Base-by-base conservation (phyloP, 495 filamentous ascomycete species). In the Cladorrhinum samala region DNA sequence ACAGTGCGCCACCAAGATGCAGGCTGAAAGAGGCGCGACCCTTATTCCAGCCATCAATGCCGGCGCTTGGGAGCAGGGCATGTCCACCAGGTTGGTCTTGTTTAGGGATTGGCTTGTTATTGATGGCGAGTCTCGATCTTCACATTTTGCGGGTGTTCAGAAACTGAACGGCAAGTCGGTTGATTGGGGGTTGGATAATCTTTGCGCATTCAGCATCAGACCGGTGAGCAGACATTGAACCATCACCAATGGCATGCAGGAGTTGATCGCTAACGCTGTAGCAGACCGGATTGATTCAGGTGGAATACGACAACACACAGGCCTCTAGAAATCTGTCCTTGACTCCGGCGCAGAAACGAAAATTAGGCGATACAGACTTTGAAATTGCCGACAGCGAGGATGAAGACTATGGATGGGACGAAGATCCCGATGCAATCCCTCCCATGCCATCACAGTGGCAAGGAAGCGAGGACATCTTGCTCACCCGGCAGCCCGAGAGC, bases 1-100 rank as follows among this genome's bases (percentile, higher is more conserved):
- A 36, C 87, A 91, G 61, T 83, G 79, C 18, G 82, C 81, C 19
- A 91, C 87, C 14, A 84, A 81, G 58, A 79, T 89, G 58, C 72
- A 79, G 52, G 61, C 61, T 20, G 78, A 79, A 20, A 79, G 73
- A 36, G 65, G 71, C 30, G 83, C 87, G 13, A 78, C 83, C n/a
- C 73, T 95, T n/a, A 72, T 81, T 49, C 87, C 89, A 3, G 77
- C 84, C 23, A 68, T 93, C 52, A 83, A 83, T 46, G 67, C 72
- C 49, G 78, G 77, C 18, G 75, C 82, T 5, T 93, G 89, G 89
- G 88, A 91, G 33, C 78, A 71, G 36, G 78, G 77, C 25, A 70
- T 93, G 3, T 78, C 77, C 55, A 84, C 79, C 44, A 71, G 86
- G 38, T 68, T 94, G 49, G 82, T 83, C 27, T 59, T 94, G 40